Evolutionary conservation across 2,329 filamentous ascomycete genomes (phyloP), one percentile per base, ranked within the genome.

Genomic region (Lasiodiplodia hormozganensis): DNA sequence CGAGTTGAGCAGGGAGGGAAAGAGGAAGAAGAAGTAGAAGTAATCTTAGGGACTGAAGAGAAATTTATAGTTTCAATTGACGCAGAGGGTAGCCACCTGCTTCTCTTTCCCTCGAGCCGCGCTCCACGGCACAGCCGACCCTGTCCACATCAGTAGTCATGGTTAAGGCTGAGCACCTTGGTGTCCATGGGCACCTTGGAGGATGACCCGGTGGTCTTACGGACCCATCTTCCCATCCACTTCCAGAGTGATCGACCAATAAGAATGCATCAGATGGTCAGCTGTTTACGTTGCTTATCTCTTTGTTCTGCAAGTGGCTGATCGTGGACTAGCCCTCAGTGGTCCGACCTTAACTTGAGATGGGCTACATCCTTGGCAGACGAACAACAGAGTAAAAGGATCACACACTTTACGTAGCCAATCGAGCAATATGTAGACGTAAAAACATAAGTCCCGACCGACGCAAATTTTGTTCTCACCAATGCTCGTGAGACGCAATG

Each of bases 141-240:
- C 31, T 34, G 16, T 40, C 57, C 25, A 14, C 25, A 25, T 51
- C 23, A 18, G 21, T 16, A 2, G 18, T 25, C 47, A 2, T 31
- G 25, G 47, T 2, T 6, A 31, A 28, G n/a, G 11, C n/a, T 64
- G 60, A 64, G 60, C 47, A 64, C 60, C 60, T 38, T 64, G 60
- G 31, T 64, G 60, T 64, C 60, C 47, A 36, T 38, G 43, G 38
- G 51, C 60, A 64, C 60, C 60, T 64, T 64, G 60, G 60, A 52
- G 58, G 58, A 62, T 51, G 25, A 28, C 2, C 18, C 21, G 18
- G 28, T 36, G 60, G 60, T 38, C 40, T 23, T 11, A 23, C 18
- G 6, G 21, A n/a, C 43, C 28, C 47, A 14, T 51, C 4, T 36
- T 16, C 11, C 18, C 18, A 28, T 4, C 23, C 31, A 36, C 25